These are phyloP conservation scores for Rhizopus arrhizus DNA, from an alignment of 371 early-diverging fungal genomes.

Conservation along the genomic window DNA sequence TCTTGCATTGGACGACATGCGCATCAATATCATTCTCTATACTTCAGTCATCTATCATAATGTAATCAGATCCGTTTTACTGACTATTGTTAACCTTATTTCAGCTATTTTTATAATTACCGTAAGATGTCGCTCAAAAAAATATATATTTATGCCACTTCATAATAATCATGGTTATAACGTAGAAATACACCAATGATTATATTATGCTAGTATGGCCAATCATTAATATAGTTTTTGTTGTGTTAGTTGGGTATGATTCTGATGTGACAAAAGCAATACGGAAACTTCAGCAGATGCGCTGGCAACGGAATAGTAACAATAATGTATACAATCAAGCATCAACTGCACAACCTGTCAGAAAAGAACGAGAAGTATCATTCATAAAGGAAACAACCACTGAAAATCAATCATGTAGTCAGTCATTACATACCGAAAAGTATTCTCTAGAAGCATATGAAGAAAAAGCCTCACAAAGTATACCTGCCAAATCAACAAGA, in stretches of 20 bases:
- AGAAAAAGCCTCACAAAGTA: not conserved
- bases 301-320: conserved; percentile 19
- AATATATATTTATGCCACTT: not conserved
- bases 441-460: not conserved
- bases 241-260: conserved; percentile 47
- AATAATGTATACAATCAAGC: conserved; percentile 9
- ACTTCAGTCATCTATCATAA: conserved; percentile 41
- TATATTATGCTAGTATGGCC: conserved; percentile 46
- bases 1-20: conserved; percentile 22
- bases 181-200: conserved; percentile 13
- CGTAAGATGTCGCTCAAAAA: conserved; percentile 20
- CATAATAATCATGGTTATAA: not conserved
- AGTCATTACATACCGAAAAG: not conserved
- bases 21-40: conserved; percentile 33
- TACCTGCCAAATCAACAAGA: not conserved
- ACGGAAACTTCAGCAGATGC: conserved; percentile 21
- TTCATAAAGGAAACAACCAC: too few relatives aligned
- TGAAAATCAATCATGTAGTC: not conserved
- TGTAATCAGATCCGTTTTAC: conserved; percentile 32
- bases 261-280: conserved; percentile 40
- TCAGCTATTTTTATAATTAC: conserved; percentile 41
- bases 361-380: not conserved
- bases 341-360: not conserved
- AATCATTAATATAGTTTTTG: conserved; percentile 36
- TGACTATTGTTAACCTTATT: conserved; percentile 38